Percentiles rank a stretch among this genome's conserved stretches.
phyloP scores from a whole-genome alignment of 805 yeast genomes.

The Wickerhamomyces bisporus region DNA sequence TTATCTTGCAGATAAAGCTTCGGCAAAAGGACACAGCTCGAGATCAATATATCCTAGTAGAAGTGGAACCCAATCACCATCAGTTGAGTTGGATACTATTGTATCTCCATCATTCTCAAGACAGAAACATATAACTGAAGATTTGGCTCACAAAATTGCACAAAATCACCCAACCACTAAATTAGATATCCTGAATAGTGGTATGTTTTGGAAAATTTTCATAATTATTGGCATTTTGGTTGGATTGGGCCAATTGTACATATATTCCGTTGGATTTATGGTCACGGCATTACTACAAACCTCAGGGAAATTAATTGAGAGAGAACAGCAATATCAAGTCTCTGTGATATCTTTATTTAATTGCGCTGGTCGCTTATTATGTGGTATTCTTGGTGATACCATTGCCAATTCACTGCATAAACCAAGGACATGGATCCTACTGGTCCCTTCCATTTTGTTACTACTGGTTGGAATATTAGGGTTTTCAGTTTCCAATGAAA shows the following conservation, averaged over 20 bases:
- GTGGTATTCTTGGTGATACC: conserved; percentile 65
- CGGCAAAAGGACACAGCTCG: conserved; percentile 5
- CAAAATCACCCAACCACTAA: conserved; percentile 5
- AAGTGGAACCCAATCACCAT: conserved; percentile 7
- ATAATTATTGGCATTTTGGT: conserved; percentile 48
- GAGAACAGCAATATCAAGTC: conserved; percentile 66
- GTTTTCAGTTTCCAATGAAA: conserved; percentile 27
- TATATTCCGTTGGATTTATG: conserved; percentile 68
- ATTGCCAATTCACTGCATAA: conserved; percentile 39
- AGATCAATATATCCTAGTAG: conserved; percentile 2
- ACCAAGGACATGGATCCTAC: conserved; percentile 50
- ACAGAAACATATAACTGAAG: conserved; percentile 2
- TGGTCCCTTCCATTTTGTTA: conserved; percentile 45
- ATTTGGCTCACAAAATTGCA: conserved; percentile 2
- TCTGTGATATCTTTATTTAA: conserved; percentile 64
- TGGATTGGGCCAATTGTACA: conserved; percentile 71
- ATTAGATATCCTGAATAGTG: conserved; percentile 19
- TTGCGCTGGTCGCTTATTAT: conserved; percentile 57
- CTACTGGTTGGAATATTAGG: conserved; percentile 48
- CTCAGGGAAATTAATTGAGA: conserved; percentile 16
- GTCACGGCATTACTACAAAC: conserved; percentile 41
- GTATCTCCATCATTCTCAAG: conserved; percentile 1
- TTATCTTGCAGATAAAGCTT: conserved; percentile 16
- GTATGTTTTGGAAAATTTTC: conserved; percentile 47
- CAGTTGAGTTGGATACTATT: conserved; percentile 13